Percentiles rank a stretch among this genome's conserved stretches.
Evolutionary conservation across 2,329 filamentous ascomycete genomes (phyloP).

Genomic region (Karstenula rhodostoma): DNA sequence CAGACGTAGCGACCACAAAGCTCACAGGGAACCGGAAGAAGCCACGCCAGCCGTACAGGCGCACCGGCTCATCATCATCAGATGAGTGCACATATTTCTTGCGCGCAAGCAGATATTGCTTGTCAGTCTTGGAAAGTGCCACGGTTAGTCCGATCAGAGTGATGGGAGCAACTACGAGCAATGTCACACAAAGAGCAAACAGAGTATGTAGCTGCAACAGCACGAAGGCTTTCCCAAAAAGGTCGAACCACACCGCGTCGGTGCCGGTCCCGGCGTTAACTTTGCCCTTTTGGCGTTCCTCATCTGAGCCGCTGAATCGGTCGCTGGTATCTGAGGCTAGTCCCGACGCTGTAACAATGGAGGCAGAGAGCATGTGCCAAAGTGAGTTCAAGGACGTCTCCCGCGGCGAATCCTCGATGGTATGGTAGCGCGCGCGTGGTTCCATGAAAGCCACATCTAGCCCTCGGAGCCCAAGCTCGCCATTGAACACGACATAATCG

Average conservation of each 20-base stretch:
- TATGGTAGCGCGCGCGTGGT: slow-evolving; percentile 88
- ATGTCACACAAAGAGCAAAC: slow-evolving; percentile 85
- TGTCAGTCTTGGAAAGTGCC: slow-evolving; percentile 74
- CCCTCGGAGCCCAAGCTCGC: slow-evolving; percentile 80
- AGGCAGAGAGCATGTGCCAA: slow-evolving; percentile 95
- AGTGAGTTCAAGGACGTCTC: slow-evolving; percentile 77
- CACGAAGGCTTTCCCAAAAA: slow-evolving; percentile 82
- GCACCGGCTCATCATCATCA: slow-evolving; percentile 66
- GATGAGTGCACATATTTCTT: slow-evolving; percentile 68
- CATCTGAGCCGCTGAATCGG: slow-evolving; percentile 70
- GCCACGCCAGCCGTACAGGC: slow-evolving; percentile 79
- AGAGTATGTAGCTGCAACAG: slow-evolving; percentile 82
- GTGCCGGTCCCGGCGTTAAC: slow-evolving; percentile 72
- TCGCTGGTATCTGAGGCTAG: slow-evolving; percentile 74
- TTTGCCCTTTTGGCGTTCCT: slow-evolving; percentile 65
- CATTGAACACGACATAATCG: slow-evolving; percentile 85
- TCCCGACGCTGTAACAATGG: slow-evolving; percentile 75
- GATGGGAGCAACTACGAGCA: slow-evolving; percentile 82
- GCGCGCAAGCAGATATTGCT: slow-evolving; percentile 86
- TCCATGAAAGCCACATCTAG: slow-evolving; percentile 92
- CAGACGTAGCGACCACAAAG: slow-evolving; percentile 70
- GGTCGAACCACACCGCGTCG: slow-evolving; percentile 89
- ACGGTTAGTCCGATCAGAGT: slow-evolving; percentile 74
- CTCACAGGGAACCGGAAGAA: slow-evolving; percentile 85
- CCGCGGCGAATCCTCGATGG: slow-evolving; percentile 82